phyloP scores from a whole-genome alignment of 2,329 filamentous ascomycete genomes.

The Phoma sp. region DNA sequence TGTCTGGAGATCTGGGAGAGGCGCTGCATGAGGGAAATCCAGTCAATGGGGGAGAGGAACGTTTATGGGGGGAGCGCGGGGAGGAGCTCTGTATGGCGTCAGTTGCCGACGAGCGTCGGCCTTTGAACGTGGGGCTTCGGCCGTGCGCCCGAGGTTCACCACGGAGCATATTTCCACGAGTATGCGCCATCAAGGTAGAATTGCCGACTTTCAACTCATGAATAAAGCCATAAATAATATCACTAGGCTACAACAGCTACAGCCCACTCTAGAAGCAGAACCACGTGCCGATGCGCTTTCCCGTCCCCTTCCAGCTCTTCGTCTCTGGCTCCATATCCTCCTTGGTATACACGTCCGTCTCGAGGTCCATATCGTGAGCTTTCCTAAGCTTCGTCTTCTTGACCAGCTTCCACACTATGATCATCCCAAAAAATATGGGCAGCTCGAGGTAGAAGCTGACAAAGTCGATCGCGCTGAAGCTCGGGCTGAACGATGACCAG shows the following conservation, averaged over 20 bases:
- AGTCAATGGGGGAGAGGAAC: not conserved
- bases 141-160: conserved; percentile 1
- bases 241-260: not conserved
- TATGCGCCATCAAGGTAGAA: not conserved
- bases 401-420: conserved; percentile 36
- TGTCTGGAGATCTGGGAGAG: conserved; percentile 11
- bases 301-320: conserved; percentile 27
- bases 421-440: conserved; percentile 39
- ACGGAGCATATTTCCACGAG: conserved; percentile 16
- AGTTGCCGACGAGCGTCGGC: conserved; percentile 15
- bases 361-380: conserved; percentile 37
- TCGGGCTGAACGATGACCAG: conserved; percentile 60
- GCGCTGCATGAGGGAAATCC: conserved; percentile 6
- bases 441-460: conserved; percentile 57
- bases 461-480: conserved; percentile 54
- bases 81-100: conserved; percentile 9
- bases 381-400: conserved; percentile 38
- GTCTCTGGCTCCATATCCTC: conserved; percentile 36
- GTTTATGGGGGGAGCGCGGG: conserved; percentile 8
- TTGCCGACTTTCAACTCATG: conserved; percentile 1
- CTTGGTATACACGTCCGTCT: conserved; percentile 41
- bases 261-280: conserved; percentile 30
- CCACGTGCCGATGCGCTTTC: conserved; percentile 37
- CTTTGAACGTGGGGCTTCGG: conserved; percentile 16
- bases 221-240: not conserved